phyloP scores from a whole-genome alignment of 2,329 filamentous ascomycete genomes.

The Teratosphaeria destructans region DNA sequence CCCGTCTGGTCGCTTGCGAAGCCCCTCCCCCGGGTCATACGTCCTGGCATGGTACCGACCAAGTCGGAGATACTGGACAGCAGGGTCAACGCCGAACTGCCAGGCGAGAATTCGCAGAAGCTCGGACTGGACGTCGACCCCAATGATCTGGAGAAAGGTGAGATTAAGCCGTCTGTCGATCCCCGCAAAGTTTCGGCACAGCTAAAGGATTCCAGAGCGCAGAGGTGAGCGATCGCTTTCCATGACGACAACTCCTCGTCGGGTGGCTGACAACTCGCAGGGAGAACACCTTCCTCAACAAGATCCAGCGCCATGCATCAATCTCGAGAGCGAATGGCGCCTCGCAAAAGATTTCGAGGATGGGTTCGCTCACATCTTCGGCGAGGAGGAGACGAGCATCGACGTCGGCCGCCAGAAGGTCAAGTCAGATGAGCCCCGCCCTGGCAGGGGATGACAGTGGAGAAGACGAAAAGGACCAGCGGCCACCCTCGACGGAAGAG shows the following conservation, averaged over 20 bases:
- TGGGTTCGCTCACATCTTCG: conserved; percentile 15
- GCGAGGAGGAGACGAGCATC: conserved; percentile 5
- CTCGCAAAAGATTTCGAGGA: conserved; percentile 8
- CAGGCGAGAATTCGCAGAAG: conserved; percentile 14
- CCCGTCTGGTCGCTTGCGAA: conserved; percentile 47
- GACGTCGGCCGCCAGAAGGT: conserved; percentile 1
- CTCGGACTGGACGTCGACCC: conserved; percentile 31
- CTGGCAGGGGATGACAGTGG: conserved; percentile 21
- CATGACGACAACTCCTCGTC: no score
- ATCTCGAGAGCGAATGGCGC: conserved; percentile 3
- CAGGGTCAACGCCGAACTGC: conserved; percentile 11
- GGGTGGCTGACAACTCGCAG: background rate
- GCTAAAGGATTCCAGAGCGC: conserved; percentile 35
- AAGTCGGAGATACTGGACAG: conserved; percentile 24
- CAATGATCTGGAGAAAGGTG: conserved; percentile 34
- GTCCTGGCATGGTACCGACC: conserved; percentile 43
- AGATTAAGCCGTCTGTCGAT: conserved; percentile 28
- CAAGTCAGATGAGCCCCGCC: conserved; percentile 11
- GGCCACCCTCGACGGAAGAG: background rate
- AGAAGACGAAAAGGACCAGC: conserved; percentile 4
- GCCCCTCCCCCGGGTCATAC: conserved; percentile 43
- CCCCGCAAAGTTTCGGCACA: conserved; percentile 34
- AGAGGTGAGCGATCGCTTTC: conserved; percentile 13
- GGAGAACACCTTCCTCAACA: conserved; percentile 18
- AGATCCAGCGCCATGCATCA: conserved; percentile 11